Base-by-base conservation (phyloP, 345 rosid genomes). In the Gossypium thurberi region DNA sequence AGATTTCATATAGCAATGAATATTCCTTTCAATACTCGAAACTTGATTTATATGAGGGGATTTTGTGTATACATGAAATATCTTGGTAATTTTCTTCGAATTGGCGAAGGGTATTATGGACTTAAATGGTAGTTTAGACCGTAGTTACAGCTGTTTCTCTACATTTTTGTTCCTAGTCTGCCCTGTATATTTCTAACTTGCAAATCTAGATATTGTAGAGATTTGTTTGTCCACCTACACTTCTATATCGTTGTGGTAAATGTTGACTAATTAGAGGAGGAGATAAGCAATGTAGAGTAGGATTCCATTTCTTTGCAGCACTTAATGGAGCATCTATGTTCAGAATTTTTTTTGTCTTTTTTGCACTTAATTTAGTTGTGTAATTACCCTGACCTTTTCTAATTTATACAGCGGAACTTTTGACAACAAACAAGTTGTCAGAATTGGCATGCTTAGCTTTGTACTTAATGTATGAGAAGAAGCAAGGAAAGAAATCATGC, bases 381-480 rank as follows among this genome's bases (percentile, higher is more conserved):
- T 50, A 28, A 55, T 73, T 50, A 67, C 8, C 58, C 46, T 71
- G 64, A 65, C 42, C 70, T 56, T 75, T 73, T 33, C 6, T 33
- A 33, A 33, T 33, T 33, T 65, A 28, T 72, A 56, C 85, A 94
- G 97, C 98, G 26, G 98, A 94, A 78, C 85, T 94, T 67, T 80
- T 94, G 74, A 84, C 98, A 37, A 90, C 98, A 48, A 91, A 91
- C 81, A 94, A 94, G 73, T 75, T 94, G 76, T 94, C 98, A 0
- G 98, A 94, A 77, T 77, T 94, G 84, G 98, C 98, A 62, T 94
- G 98, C 79, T 81, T 94, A 82, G 97, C 98, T 68, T 78, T 94
- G 85, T 90, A 94, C 81, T 83, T 94, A 72, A 94, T 94, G 98
- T 94, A 94, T 80, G 98, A 94, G 86, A 92, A 92, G 89, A 92